Evolutionary conservation across 345 rosid genomes (phyloP).

Genomic region (Populus tremula): DNA sequence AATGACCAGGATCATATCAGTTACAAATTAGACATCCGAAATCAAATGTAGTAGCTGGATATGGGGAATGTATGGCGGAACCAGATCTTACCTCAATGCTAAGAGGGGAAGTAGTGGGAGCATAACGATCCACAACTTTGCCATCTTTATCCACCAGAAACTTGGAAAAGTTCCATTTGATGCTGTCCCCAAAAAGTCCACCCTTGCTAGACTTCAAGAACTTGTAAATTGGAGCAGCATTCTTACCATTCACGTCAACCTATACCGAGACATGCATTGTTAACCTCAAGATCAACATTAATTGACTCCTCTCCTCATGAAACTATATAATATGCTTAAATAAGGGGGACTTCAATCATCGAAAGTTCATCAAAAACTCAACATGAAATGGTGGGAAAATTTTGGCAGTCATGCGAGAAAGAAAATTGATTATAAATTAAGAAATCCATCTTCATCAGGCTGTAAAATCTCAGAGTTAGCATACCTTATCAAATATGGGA

Average conservation of each 20-base stretch:
- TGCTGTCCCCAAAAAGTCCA: slow-evolving; percentile 57
- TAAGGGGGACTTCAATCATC: background rate
- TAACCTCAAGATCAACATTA: background rate
- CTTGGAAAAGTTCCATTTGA: slow-evolving; percentile 93
- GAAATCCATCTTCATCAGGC: background rate
- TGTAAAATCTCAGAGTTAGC: background rate
- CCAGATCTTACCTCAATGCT: slow-evolving; percentile 69
- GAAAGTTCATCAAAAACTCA: background rate
- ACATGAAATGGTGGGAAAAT: background rate
- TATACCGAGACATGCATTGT: slow-evolving; percentile 15
- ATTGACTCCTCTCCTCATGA: too few species aligned
- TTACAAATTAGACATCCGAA: background rate
- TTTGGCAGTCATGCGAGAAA: background rate
- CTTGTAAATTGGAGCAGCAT: slow-evolving; percentile 76
- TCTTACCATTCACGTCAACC: slow-evolving; percentile 86
- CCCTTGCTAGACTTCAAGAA: slow-evolving; percentile 83
- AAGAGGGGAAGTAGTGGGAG: slow-evolving; percentile 89
- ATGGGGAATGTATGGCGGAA: background rate
- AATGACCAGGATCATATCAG: background rate
- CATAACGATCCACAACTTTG: slow-evolving; percentile 72
- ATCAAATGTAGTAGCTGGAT: background rate
- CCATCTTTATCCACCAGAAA: slow-evolving; percentile 80
- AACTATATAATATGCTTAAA: background rate
- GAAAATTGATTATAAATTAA: background rate
- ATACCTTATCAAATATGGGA: slow-evolving; percentile 38